Conservation (phyloP, 768 basidiomycete species). For the Tephrocybe sp. region DNA sequence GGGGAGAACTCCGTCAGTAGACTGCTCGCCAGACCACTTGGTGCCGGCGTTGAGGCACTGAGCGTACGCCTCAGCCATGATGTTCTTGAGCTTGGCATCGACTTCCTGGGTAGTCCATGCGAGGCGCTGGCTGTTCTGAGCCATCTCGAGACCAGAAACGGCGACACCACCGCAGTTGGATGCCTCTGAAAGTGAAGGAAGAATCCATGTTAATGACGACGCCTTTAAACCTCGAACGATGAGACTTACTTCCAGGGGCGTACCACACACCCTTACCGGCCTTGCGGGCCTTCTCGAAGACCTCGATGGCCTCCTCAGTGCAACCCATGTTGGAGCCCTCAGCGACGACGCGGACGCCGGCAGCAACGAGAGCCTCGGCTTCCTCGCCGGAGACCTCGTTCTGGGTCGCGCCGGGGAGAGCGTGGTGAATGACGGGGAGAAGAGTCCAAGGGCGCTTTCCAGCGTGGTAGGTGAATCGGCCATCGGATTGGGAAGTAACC, state of each 20-base stretch:
- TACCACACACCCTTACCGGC: constrained; percentile 58
- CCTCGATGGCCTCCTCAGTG: constrained; percentile 67
- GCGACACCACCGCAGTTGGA: constrained; percentile 76
- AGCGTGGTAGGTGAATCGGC: constrained; percentile 48
- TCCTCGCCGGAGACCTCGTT: constrained; percentile 70
- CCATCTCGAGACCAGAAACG: constrained; percentile 78
- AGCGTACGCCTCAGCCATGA: constrained; percentile 66
- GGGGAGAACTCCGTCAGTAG: constrained; percentile 38
- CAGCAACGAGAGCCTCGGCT: constrained; percentile 65
- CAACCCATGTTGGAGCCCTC: constrained; percentile 81
- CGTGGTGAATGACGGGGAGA: constrained; percentile 59
- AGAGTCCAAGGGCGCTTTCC: constrained; percentile 69
- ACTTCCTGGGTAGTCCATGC: constrained; percentile 63
- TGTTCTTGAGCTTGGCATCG: constrained; percentile 63
- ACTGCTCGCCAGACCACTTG: constrained; percentile 52
- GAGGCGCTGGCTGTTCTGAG: constrained; percentile 69
- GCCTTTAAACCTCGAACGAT: neutral
- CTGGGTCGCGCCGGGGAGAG: constrained; percentile 69
- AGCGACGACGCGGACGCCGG: constrained; percentile 68
- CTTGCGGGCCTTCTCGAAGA: constrained; percentile 64
- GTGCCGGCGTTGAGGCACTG: constrained; percentile 54
- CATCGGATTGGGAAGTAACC: constrained; percentile 25
- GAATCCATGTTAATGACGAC: constrained; percentile 3
- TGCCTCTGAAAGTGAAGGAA: constrained; percentile 35
- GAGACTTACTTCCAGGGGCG: constrained; percentile 64